phyloP scores from a whole-genome alignment of 2,329 filamentous ascomycete genomes.

The Hyphodiscus sp. region DNA sequence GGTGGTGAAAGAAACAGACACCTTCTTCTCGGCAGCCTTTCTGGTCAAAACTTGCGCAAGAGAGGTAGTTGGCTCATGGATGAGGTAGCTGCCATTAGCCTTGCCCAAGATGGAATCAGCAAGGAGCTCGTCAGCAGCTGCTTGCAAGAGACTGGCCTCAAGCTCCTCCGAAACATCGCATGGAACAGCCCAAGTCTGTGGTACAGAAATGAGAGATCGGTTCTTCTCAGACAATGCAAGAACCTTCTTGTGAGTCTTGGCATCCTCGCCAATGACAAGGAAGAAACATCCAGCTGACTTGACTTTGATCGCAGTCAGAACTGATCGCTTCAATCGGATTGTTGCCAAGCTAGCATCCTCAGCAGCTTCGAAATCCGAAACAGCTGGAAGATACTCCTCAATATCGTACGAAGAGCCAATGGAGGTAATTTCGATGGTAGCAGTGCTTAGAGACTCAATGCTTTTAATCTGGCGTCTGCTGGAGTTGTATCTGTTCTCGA shows the following conservation, averaged over 20 bases:
- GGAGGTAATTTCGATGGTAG: not conserved
- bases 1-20: conserved; percentile 2
- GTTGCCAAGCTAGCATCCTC: not conserved
- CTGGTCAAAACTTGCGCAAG: conserved; percentile 1
- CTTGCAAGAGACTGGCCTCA: conserved; percentile 1
- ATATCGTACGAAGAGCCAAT: not conserved
- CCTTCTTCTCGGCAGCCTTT: conserved; percentile 1
- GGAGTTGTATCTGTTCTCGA: conserved; percentile 5
- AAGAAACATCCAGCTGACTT: conserved; percentile 3
- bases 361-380: not conserved
- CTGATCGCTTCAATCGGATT: conserved; percentile 1
- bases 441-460: not conserved
- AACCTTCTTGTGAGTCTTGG: conserved; percentile 2
- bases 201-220: conserved; percentile 2
- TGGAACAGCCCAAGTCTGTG: conserved; percentile 1
- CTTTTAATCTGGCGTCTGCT: not conserved
- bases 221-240: conserved; percentile 4
- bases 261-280: conserved; percentile 2
- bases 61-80: conserved; percentile 1
- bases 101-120: conserved; percentile 3
- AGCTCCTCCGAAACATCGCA: conserved; percentile 1
- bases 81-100: conserved; percentile 1
- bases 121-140: not conserved
- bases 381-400: not conserved
- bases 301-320: conserved; percentile 1